A percentile compares a stretch with the other conserved stretches of the same genome.
Conservation (phyloP, 2,329 filamentous ascomycete genomes). For the Pseudogymnoascus sp. region DNA sequence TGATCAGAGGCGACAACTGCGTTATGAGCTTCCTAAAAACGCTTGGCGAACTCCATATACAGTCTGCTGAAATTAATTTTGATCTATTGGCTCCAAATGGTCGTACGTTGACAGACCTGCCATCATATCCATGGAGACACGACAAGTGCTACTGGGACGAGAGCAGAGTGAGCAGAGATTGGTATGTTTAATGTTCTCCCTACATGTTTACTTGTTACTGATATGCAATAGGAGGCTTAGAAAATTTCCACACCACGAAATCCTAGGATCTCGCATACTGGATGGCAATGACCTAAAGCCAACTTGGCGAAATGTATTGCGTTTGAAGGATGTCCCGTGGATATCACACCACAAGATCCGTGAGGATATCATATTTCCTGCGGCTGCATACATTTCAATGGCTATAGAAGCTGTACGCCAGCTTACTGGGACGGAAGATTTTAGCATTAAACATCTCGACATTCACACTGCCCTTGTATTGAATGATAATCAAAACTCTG, state of each 20-base stretch:
- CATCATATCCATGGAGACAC: conserved; percentile 48
- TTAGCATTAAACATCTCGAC: conserved; percentile 16
- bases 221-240: conserved; percentile 30
- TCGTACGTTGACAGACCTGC: conserved; percentile 34
- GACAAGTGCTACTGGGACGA: conserved; percentile 44
- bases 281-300: conserved; percentile 19
- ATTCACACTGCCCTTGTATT: conserved; percentile 22
- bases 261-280: conserved; percentile 34
- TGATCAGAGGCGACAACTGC: conserved; percentile 15
- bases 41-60: conserved; percentile 12
- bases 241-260: conserved; percentile 38
- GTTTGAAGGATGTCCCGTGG: conserved; percentile 40
- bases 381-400: conserved; percentile 43
- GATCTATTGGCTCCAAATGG: not conserved
- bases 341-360: conserved; percentile 44
- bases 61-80: conserved; percentile 9
- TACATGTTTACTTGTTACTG: conserved; percentile 12
- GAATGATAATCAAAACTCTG: conserved; percentile 14
- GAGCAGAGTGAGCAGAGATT: conserved; percentile 38
- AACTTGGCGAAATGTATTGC: conserved; percentile 24
- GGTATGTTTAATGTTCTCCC: conserved; percentile 12
- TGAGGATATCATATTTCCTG: conserved; percentile 43
- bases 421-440: conserved; percentile 19
- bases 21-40: conserved; percentile 12
- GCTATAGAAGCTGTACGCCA: conserved; percentile 35